phyloP scores from a whole-genome alignment of 176 grass and related monocot species.

The Puccinellia tenuiflora region DNA sequence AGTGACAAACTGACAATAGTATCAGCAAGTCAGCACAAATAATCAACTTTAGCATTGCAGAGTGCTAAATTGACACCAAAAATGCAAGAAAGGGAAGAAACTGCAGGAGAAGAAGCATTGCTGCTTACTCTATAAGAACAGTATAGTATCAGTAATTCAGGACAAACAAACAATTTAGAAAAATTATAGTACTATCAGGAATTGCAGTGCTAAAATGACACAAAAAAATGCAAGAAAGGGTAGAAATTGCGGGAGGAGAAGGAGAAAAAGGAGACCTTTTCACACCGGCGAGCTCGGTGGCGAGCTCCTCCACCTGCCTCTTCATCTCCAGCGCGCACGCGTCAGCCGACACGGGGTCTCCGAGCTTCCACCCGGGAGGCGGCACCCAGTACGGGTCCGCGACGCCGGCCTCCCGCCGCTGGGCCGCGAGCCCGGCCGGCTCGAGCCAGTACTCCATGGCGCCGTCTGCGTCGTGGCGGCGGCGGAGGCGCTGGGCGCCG shows the following conservation, averaged over 20 bases:
- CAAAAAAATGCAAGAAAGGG: background rate
- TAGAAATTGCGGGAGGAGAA: background rate
- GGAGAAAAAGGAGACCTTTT: conserved; percentile 24
- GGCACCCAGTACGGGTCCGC: conserved; percentile 56
- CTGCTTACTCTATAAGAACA: too few relatives aligned
- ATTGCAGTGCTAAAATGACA: background rate
- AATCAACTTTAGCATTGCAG: background rate
- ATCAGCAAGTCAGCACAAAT: background rate
- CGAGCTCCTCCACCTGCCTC: conserved; percentile 33
- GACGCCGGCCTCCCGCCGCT: conserved; percentile 41
- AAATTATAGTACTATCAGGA: too few relatives aligned
- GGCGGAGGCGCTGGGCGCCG: conserved; percentile 38
- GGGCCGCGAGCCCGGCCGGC: conserved; percentile 46
- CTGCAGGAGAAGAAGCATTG: background rate
- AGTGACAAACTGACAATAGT: too few relatives aligned
- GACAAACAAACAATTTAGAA: background rate
- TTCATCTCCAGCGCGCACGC: background rate
- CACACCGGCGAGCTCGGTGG: conserved; percentile 10
- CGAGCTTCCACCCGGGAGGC: conserved; percentile 57
- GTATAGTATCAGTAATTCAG: background rate
- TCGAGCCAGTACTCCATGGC: conserved; percentile 77
- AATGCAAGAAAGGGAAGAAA: background rate
- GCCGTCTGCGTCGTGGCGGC: conserved; percentile 53
- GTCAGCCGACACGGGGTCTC: conserved; percentile 37
- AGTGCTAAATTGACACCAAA: background rate